These are phyloP conservation scores for sunflower (Helianthus annuus) DNA, from an alignment of 129 eudicot species.

Conservation along the genomic window DNA sequence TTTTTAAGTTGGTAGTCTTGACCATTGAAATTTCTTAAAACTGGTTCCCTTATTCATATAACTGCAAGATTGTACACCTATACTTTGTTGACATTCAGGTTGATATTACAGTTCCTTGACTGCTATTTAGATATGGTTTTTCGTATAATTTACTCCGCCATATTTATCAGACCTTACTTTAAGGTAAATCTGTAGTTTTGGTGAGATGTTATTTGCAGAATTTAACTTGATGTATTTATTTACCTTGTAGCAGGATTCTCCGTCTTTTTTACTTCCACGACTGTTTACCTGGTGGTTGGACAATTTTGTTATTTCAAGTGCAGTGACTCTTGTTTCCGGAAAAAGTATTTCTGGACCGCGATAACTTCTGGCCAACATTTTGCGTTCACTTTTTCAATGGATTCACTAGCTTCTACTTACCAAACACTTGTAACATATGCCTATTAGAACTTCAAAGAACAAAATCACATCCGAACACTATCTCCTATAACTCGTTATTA, in stretches of 20 bases:
- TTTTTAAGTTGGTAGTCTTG: background rate
- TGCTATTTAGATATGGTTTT: constrained; percentile 70
- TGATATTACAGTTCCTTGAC: constrained; percentile 57
- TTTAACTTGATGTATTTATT: constrained; percentile 10
- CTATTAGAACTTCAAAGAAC: background rate
- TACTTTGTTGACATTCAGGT: background rate
- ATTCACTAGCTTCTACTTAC: constrained; percentile 52
- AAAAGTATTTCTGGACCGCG: constrained; percentile 58
- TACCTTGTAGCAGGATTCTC: constrained; percentile 53
- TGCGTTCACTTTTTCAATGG: constrained; percentile 68
- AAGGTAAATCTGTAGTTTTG: constrained; percentile 49
- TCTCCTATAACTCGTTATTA: background rate
- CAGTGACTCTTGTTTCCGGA: constrained; percentile 70
- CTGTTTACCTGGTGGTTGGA: constrained; percentile 90
- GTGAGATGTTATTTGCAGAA: constrained; percentile 9
- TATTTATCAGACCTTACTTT: constrained; percentile 85
- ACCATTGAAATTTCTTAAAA: background rate
- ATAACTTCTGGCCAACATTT: constrained; percentile 81
- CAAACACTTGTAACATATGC: constrained; percentile 18
- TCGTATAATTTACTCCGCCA: constrained; percentile 74
- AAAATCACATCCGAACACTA: background rate
- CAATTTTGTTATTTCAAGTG: constrained; percentile 59
- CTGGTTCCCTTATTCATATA: constrained; percentile 5
- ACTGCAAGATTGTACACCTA: background rate
- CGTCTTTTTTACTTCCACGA: constrained; percentile 71